Percentiles rank a stretch among this genome's conserved stretches.
These are phyloP conservation scores for Rosa hybrid DNA, from an alignment of 331 rosid species.

Conservation along the genomic window DNA sequence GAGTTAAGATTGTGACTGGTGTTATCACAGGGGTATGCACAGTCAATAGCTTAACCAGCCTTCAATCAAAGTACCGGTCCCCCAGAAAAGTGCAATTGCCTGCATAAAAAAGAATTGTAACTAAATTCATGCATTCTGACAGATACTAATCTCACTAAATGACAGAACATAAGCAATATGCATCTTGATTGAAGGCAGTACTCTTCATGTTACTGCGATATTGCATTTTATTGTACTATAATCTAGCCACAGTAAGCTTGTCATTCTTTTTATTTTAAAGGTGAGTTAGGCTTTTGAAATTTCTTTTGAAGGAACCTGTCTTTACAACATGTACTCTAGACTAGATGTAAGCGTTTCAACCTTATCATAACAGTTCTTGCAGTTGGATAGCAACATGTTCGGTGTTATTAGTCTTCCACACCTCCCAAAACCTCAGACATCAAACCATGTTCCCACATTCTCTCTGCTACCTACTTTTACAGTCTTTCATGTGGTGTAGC, in stretches of 20 bases:
- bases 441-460: not conserved
- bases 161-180: not conserved
- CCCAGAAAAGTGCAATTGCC: constrained; percentile 83
- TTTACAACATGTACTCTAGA: not conserved
- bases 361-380: not conserved
- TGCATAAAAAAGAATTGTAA: constrained; percentile 35
- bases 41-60: constrained; percentile 64
- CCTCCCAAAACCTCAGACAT: not conserved
- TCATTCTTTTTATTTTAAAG: not conserved
- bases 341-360: not conserved
- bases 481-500: not conserved
- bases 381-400: not conserved
- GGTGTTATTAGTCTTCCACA: not conserved
- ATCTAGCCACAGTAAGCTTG: not conserved
- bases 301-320: not conserved
- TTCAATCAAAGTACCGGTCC: constrained; percentile 78
- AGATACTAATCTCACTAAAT: constrained; percentile 8
- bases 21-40: constrained; percentile 87
- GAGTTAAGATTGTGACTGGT: constrained; percentile 78
- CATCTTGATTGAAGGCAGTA: constrained; percentile 1
- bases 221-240: not conserved
- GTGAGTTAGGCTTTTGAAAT: not conserved
- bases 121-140: not conserved
- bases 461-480: constrained; percentile 1
- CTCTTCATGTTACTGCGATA: not conserved